phyloP scores from a whole-genome alignment of 2,329 filamentous ascomycete genomes.

The Xylariales sp. region DNA sequence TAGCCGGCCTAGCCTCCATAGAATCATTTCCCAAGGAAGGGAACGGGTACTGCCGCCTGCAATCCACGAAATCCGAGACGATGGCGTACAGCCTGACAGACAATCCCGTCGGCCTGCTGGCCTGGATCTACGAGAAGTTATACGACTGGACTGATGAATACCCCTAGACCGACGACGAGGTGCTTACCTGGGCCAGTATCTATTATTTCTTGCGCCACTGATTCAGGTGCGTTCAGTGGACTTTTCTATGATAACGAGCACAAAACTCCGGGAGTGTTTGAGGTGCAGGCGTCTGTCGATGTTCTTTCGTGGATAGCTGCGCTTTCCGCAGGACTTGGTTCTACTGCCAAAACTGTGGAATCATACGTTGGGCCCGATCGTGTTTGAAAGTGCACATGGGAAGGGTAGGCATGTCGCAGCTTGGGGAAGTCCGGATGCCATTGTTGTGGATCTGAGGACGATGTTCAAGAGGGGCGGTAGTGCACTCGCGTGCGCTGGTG shows the following conservation, averaged over 20 bases:
- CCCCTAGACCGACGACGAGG: slow-evolving; percentile 69
- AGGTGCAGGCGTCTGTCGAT: slow-evolving; percentile 35
- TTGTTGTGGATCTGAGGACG: slow-evolving; percentile 38
- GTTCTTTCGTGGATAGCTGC: slow-evolving; percentile 38
- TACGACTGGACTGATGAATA: slow-evolving; percentile 71
- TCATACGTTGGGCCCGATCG: slow-evolving; percentile 43
- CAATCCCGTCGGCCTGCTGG: slow-evolving; percentile 63
- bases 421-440: slow-evolving; percentile 40
- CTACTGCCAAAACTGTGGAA: slow-evolving; percentile 45
- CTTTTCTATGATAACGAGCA: slow-evolving; percentile 67
- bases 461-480: slow-evolving; percentile 42
- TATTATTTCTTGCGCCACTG: slow-evolving; percentile 69
- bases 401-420: slow-evolving; percentile 46
- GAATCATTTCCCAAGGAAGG: slow-evolving; percentile 52
- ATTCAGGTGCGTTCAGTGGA: slow-evolving; percentile 52
- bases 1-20: slow-evolving; percentile 41
- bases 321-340: slow-evolving; percentile 46
- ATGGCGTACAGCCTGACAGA: slow-evolving; percentile 64
- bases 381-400: slow-evolving; percentile 37
- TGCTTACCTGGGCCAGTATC: slow-evolving; percentile 68
- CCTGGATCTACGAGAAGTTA: slow-evolving; percentile 79
- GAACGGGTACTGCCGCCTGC: slow-evolving; percentile 50
- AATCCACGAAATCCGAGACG: slow-evolving; percentile 66
- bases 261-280: slow-evolving; percentile 47
- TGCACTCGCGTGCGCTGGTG: too few species aligned